These are phyloP conservation scores for Fusarium decemcellulare DNA, from an alignment of 2,329 filamentous ascomycete genomes.

Conservation along the genomic window DNA sequence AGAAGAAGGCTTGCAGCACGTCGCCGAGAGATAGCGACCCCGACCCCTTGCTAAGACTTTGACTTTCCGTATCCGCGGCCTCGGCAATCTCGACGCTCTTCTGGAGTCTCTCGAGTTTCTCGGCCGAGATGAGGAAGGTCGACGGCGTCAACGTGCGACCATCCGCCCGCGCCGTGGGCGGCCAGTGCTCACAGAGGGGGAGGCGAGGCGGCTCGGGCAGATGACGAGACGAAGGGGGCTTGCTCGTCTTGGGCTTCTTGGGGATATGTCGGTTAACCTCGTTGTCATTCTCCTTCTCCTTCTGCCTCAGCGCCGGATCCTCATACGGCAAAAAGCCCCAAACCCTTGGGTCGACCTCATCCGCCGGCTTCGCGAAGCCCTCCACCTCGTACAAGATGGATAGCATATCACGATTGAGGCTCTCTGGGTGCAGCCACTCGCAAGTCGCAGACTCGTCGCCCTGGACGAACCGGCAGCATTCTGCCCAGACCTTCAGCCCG, in stretches of 20 bases:
- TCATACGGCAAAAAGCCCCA: conserved; percentile 48
- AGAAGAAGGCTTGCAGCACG: conserved; percentile 57
- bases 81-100: conserved; percentile 49
- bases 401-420: conserved; percentile 49
- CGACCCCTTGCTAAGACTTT: conserved; percentile 47
- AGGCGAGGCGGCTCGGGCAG: background rate
- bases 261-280: background rate
- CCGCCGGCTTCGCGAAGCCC: conserved; percentile 32
- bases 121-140: conserved; percentile 28
- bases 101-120: conserved; percentile 38
- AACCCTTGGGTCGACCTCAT: conserved; percentile 45
- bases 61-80: conserved; percentile 44
- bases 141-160: conserved; percentile 32
- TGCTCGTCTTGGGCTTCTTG: background rate
- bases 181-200: background rate
- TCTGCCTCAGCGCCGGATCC: conserved; percentile 4
- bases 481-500: conserved; percentile 49
- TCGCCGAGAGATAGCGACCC: conserved; percentile 57
- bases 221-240: conserved; percentile 41
- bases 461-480: conserved; percentile 48
- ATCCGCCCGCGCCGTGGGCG: conserved; percentile 27
- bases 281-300: background rate
- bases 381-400: conserved; percentile 48
- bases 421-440: conserved; percentile 48
- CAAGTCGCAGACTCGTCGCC: conserved; percentile 44